Conservation (phyloP, 2,329 filamentous ascomycete genomes). For the Fusarium proliferatum region DNA sequence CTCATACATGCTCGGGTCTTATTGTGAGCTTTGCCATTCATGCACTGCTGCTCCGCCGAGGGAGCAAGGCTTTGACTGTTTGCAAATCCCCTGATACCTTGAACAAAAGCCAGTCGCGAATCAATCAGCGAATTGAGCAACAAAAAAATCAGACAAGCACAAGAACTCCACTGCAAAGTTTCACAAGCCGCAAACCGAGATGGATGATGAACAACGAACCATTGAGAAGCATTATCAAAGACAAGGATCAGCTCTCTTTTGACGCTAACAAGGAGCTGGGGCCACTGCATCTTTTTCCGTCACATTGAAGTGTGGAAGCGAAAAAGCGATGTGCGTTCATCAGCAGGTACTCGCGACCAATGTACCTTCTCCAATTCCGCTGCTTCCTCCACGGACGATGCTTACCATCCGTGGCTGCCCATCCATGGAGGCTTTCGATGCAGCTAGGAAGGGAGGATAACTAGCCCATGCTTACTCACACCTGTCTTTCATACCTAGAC, state of each 20-base stretch:
- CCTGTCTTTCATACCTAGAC: slow-evolving; percentile 1
- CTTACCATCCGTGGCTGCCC: slow-evolving; percentile 2
- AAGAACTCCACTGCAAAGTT: slow-evolving; percentile 36
- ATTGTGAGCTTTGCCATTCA: neutral
- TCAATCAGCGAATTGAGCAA: slow-evolving; percentile 1
- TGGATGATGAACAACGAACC: slow-evolving; percentile 20
- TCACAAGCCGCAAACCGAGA: slow-evolving; percentile 34
- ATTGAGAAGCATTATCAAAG: slow-evolving; percentile 10
- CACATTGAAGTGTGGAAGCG: slow-evolving; percentile 4
- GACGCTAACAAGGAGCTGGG: slow-evolving; percentile 31
- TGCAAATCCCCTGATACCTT: neutral
- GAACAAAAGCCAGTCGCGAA: neutral
- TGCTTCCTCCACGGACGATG: neutral
- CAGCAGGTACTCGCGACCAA: slow-evolving; percentile 21
- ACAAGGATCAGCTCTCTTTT: slow-evolving; percentile 24
- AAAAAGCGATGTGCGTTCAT: slow-evolving; percentile 6
- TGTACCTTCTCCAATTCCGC: slow-evolving; percentile 24
- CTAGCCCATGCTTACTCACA: slow-evolving; percentile 14
- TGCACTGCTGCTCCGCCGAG: neutral
- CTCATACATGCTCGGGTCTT: neutral
- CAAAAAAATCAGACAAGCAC: slow-evolving; percentile 1
- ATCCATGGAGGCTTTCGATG: slow-evolving; percentile 16
- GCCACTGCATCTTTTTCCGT: slow-evolving; percentile 37
- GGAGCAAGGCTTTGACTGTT: neutral
- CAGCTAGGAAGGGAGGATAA: neutral